phyloP scores from a whole-genome alignment of 768 basidiomycete species.

The Melanogaster broomeanus region DNA sequence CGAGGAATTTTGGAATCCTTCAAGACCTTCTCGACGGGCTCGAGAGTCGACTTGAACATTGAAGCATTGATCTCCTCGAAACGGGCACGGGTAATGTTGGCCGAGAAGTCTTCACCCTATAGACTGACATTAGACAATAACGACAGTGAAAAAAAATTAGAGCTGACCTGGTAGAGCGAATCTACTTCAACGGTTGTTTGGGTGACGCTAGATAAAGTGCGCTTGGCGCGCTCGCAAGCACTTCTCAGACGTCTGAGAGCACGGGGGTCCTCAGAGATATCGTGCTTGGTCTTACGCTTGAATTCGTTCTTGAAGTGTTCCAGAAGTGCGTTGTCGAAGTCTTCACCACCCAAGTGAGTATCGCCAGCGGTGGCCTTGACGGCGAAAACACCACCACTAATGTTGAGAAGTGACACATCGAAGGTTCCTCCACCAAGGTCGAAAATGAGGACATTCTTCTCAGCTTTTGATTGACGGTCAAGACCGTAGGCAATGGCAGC shows the following conservation, averaged over 20 bases:
- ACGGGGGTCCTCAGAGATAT: conserved; percentile 96
- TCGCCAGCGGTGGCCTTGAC: conserved; percentile 99
- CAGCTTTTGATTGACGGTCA: conserved; percentile 90
- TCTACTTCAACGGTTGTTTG: conserved; percentile 99
- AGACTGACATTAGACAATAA: conserved; percentile 7
- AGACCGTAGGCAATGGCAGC: conserved; percentile 99
- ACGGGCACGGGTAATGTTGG: conserved; percentile 98
- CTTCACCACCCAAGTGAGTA: conserved; percentile 99
- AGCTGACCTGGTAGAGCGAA: conserved; percentile 86
- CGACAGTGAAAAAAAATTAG: background rate
- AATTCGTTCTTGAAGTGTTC: conserved; percentile 99
- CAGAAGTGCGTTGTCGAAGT: conserved; percentile 97
- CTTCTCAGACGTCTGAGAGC: conserved; percentile 94
- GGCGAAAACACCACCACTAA: conserved; percentile 97
- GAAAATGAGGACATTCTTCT: conserved; percentile 99
- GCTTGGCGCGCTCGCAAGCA: conserved; percentile 99
- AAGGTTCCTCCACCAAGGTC: conserved; percentile 99
- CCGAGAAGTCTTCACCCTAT: conserved; percentile 95
- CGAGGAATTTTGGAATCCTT: conserved; percentile 99
- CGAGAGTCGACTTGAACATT: conserved; percentile 95
- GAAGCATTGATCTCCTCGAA: conserved; percentile 99
- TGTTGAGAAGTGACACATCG: conserved; percentile 98
- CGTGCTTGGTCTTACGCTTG: conserved; percentile 95
- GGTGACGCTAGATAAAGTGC: conserved; percentile 96
- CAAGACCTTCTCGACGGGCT: conserved; percentile 98